phyloP scores from a whole-genome alignment of 306 rosid genomes.

The Acacia acuminata region DNA sequence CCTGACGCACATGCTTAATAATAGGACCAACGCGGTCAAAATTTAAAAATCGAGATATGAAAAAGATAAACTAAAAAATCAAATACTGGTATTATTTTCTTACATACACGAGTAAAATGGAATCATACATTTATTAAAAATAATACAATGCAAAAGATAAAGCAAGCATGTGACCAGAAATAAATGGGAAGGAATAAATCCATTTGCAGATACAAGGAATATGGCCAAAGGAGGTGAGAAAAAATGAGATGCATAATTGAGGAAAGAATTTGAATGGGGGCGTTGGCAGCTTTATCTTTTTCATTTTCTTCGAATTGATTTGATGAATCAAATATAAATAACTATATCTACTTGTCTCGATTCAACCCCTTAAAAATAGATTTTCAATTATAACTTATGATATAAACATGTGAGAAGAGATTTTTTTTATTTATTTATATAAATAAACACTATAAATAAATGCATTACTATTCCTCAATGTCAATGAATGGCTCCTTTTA shows the following conservation, averaged over 20 bases:
- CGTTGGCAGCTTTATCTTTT: neutral
- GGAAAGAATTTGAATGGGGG: neutral
- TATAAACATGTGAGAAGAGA: too few species aligned
- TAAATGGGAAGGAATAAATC: neutral
- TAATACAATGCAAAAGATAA: neutral
- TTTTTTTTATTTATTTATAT: too few species aligned
- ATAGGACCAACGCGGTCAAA: neutral
- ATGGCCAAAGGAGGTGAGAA: neutral
- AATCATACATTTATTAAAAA: neutral
- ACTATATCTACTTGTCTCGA: too few species aligned
- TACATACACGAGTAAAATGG: neutral
- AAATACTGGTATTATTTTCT: neutral
- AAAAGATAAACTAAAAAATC: neutral
- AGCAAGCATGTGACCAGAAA: neutral
- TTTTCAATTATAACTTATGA: too few species aligned
- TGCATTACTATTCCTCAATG: neutral
- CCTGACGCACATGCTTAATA: neutral
- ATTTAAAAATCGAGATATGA: neutral
- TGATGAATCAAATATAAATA: neutral
- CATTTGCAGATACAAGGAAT: neutral
- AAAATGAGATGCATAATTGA: neutral
- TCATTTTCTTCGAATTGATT: neutral
- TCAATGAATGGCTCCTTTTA: conserved; percentile 12
- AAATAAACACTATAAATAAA: neutral
- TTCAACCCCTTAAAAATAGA: too few species aligned